These are phyloP conservation scores for Scopulariopsis brevicaulis DNA, from an alignment of 2,329 filamentous ascomycete species.

Conservation along the genomic window DNA sequence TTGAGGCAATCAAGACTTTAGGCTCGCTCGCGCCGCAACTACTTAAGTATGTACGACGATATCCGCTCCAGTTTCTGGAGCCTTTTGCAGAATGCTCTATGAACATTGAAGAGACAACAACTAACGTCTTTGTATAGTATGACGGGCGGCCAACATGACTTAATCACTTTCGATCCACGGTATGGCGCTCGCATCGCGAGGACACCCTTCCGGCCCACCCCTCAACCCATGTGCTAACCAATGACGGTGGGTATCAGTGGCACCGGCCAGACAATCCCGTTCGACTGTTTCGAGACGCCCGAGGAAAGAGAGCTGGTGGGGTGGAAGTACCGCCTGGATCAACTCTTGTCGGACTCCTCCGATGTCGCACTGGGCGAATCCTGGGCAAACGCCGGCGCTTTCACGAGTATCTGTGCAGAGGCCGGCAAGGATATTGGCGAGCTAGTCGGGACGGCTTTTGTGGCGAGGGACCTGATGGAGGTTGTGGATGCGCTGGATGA, in stretches of 20 bases:
- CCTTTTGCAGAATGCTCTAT: too few species aligned
- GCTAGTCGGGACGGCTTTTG: conserved; percentile 18
- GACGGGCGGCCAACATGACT: conserved; percentile 14
- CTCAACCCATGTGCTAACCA: background rate
- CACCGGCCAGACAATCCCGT: background rate
- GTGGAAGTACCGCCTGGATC: background rate
- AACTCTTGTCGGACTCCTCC: background rate
- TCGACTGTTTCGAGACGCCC: background rate
- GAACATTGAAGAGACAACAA: background rate
- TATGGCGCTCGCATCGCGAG: conserved; percentile 3
- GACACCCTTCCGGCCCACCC: background rate
- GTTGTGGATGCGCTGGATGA: conserved; percentile 25
- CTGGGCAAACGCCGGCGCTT: conserved; percentile 9
- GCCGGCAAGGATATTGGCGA: conserved; percentile 11
- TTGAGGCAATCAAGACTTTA: conserved; percentile 5
- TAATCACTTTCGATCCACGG: conserved; percentile 17
- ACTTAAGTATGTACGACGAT: background rate
- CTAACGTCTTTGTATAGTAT: conserved; percentile 8
- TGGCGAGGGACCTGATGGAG: conserved; percentile 24
- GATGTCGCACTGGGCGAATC: conserved; percentile 8
- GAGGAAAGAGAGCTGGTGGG: background rate
- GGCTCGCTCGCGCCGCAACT: background rate
- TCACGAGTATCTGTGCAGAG: conserved; percentile 13
- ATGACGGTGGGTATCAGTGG: background rate
- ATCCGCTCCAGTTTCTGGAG: too few species aligned